Base-by-base conservation (phyloP, 805 yeast genomes). In the Ogataea henricii region DNA sequence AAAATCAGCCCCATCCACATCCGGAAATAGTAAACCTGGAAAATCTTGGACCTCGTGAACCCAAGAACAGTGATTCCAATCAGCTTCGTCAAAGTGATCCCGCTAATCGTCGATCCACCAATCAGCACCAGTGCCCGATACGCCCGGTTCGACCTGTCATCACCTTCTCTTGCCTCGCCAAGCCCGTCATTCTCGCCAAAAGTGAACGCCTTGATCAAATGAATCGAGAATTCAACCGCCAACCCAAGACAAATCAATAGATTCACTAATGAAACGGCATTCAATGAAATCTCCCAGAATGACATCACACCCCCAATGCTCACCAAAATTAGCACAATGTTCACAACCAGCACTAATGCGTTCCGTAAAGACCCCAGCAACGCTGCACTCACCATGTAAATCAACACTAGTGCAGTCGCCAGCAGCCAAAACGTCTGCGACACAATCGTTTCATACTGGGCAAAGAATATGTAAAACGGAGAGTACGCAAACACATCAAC, bases 171-270 rank as follows among this genome's bases (percentile, higher is more conserved):
- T 39, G 25, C 40, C 4, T 29, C 44, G 27, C 10, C 33, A 13
- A 42, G 17, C 8, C 32, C 29, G 13, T 44, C 50, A 33, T 45
- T 49, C 18, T 53, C 56, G 23, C 29, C 57, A 39, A 53, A 65
- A 22, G 86, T 77, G 65, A 82, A 92, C 1, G 94, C 89, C 48
- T 94, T 73, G 1, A 89, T 86, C 46, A 94, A 77, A 65, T 92
- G 98, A 27, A 87, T 79, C 49, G 96, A 89, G 63, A 92, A 94
- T 66, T 94, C 99, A 29, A 94, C 96, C 2, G 94, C 91, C 30
- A 92, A 70, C 0, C 99, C 99, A 2, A 86, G 83, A 64, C 97
- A 92, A n/a, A 92, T 92, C 29, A 94, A 77, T 47, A 92, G 74
- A 58, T 92, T 92, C 16, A 94, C 98, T 52, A 94, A 71, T 50